Evolutionary conservation across 2,329 filamentous ascomycete genomes (phyloP).

Genomic region (Stemphylium vesicarium): DNA sequence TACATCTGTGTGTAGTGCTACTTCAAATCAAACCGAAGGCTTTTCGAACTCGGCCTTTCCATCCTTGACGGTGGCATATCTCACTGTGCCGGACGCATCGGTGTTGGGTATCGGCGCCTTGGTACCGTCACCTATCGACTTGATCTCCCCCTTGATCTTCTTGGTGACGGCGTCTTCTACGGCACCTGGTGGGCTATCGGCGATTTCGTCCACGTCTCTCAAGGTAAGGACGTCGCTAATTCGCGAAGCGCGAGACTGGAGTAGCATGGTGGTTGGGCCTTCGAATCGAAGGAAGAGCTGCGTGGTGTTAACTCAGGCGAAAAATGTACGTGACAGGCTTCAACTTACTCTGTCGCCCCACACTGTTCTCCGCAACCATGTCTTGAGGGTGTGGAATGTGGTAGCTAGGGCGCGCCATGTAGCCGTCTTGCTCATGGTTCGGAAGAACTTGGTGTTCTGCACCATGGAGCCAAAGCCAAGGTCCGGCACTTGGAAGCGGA

Average conservation of each 20-base stretch:
- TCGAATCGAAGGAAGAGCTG: slow-evolving; percentile 86
- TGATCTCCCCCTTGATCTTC: slow-evolving; percentile 47
- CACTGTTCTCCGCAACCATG: slow-evolving; percentile 78
- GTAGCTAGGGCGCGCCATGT: slow-evolving; percentile 74
- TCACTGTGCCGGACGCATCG: slow-evolving; percentile 24
- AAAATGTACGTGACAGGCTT: not conserved
- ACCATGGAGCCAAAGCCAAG: slow-evolving; percentile 68
- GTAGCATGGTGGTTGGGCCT: slow-evolving; percentile 82
- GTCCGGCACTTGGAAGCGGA: slow-evolving; percentile 79
- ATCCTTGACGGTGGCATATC: slow-evolving; percentile 35
- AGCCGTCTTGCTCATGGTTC: slow-evolving; percentile 71
- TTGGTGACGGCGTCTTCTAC: slow-evolving; percentile 61
- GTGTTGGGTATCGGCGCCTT: slow-evolving; percentile 25
- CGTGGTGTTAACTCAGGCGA: slow-evolving; percentile 15
- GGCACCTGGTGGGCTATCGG: slow-evolving; percentile 76
- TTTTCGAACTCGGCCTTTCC: slow-evolving; percentile 39
- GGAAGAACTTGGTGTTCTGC: slow-evolving; percentile 74
- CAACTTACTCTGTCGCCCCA: slow-evolving; percentile 81
- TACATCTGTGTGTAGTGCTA: no score
- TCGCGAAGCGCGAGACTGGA: slow-evolving; percentile 85
- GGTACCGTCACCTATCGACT: slow-evolving; percentile 34
- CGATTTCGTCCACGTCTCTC: slow-evolving; percentile 87
- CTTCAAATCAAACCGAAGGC: not conserved
- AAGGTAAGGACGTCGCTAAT: slow-evolving; percentile 78
- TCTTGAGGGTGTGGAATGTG: slow-evolving; percentile 73